These are phyloP conservation scores for Kwoniella bestiolae DNA, from an alignment of 768 basidiomycete genomes.

Conservation along the genomic window DNA sequence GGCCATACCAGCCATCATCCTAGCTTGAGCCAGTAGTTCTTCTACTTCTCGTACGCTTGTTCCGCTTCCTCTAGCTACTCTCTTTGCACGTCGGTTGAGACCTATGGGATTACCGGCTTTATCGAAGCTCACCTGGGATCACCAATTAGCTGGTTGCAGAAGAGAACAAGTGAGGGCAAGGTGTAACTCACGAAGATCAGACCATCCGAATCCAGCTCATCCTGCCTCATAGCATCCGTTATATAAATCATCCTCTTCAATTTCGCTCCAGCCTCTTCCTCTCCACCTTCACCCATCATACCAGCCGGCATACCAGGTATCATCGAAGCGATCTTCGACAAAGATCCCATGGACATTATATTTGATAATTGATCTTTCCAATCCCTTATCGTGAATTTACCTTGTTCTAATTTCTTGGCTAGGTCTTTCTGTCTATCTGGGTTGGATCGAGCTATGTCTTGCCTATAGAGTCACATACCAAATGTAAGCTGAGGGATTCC, in stretches of 20 bases:
- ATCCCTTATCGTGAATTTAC: slow-evolving; percentile 93
- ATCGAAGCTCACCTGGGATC: slow-evolving; percentile 49
- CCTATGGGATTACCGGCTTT: slow-evolving; percentile 59
- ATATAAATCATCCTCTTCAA: slow-evolving; percentile 99
- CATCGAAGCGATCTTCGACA: slow-evolving; percentile 98
- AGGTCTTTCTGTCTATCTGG: slow-evolving; percentile 98
- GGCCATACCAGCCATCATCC: slow-evolving; percentile 99
- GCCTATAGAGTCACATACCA: slow-evolving; percentile 55
- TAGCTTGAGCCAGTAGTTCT: slow-evolving; percentile 91
- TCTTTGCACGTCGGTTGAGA: slow-evolving; percentile 86
- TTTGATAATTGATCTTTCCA: slow-evolving; percentile 97
- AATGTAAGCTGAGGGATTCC: too few species aligned
- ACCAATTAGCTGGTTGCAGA: neutral
- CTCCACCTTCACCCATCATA: slow-evolving; percentile 73
- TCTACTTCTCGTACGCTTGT: slow-evolving; percentile 98
- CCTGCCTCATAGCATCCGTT: slow-evolving; percentile 94
- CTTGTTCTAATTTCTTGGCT: slow-evolving; percentile 89
- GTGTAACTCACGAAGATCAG: slow-evolving; percentile 71
- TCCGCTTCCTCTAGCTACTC: slow-evolving; percentile 91
- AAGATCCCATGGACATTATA: slow-evolving; percentile 99
- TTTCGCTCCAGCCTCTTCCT: slow-evolving; percentile 85
- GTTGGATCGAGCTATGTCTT: slow-evolving; percentile 88
- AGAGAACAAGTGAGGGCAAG: neutral
- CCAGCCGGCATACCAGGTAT: slow-evolving; percentile 95
- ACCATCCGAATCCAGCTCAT: slow-evolving; percentile 94